Conservation (phyloP, 169 alveolate species). For the Cyclospora cayetanensis region DNA sequence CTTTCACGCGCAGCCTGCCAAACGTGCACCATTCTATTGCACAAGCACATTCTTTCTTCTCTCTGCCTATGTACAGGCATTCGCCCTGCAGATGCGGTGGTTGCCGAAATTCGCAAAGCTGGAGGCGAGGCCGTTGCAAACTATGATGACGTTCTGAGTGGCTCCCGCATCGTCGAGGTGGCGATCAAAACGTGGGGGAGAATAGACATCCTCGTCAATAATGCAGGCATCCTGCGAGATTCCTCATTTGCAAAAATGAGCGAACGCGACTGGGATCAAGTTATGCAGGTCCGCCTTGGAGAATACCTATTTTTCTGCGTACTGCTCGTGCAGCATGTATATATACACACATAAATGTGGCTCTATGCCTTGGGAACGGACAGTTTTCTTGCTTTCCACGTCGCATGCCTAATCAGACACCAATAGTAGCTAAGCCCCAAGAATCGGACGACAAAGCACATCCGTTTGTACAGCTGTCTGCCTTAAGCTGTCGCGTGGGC, state of each 20-base stretch:
- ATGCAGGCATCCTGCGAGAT: slow-evolving; percentile 93
- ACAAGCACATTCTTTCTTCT: too few species aligned
- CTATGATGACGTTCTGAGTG: slow-evolving; percentile 90
- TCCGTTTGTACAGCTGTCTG: too few species aligned
- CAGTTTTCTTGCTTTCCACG: too few species aligned
- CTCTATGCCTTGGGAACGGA: too few species aligned
- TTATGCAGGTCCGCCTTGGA: slow-evolving; percentile 73
- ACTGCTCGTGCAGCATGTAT: too few species aligned
- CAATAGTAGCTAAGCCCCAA: too few species aligned
- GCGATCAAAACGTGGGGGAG: slow-evolving; percentile 88
- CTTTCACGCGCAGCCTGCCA: too few species aligned
- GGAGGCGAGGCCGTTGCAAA: slow-evolving; percentile 92
- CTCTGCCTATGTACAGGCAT: background rate
- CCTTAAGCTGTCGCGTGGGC: too few species aligned
- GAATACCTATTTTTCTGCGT: too few species aligned
- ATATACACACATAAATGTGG: too few species aligned
- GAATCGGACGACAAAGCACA: too few species aligned
- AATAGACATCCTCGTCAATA: slow-evolving; percentile 88
- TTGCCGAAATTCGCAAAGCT: slow-evolving; percentile 81
- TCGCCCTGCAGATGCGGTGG: slow-evolving; percentile 84
- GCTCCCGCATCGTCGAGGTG: slow-evolving; percentile 87
- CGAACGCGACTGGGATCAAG: slow-evolving; percentile 87
- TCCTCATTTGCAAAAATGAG: slow-evolving; percentile 87
- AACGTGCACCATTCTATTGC: background rate
- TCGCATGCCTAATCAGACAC: too few species aligned